Conservation (phyloP, 768 basidiomycete species). For the Lanmaoa rubissima region DNA sequence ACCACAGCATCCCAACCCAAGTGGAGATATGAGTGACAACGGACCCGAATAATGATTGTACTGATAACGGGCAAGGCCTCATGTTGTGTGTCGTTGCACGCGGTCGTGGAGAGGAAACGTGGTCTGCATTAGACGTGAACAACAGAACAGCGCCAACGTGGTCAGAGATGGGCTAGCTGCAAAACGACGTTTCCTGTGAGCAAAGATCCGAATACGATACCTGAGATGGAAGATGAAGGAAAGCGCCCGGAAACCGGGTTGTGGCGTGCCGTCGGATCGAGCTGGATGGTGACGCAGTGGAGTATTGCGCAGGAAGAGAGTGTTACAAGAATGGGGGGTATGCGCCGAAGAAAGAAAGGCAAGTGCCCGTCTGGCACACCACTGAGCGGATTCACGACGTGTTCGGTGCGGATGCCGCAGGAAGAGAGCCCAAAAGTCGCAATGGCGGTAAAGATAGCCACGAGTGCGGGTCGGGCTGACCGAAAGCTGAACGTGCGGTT, state of each 20-base stretch:
- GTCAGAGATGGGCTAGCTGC: background rate
- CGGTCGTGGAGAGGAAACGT: background rate
- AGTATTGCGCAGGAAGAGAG: slow-evolving; percentile 12
- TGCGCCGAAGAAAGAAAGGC: background rate
- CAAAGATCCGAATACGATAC: background rate
- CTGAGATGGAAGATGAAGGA: slow-evolving; percentile 6
- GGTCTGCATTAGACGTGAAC: background rate
- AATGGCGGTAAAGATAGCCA: background rate
- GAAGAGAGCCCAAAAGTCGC: background rate
- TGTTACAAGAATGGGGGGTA: slow-evolving; percentile 14
- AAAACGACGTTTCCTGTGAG: background rate
- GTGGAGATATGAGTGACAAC: slow-evolving; percentile 2
- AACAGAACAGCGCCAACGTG: background rate
- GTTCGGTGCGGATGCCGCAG: slow-evolving; percentile 6
- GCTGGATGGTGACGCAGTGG: slow-evolving; percentile 7
- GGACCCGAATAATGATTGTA: slow-evolving; percentile 14
- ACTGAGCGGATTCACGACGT: slow-evolving; percentile 8
- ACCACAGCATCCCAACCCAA: background rate
- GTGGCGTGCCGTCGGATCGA: slow-evolving; percentile 8
- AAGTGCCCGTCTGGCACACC: background rate
- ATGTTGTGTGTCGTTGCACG: slow-evolving; percentile 2
- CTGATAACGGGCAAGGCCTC: slow-evolving; percentile 8
- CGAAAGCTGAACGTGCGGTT: background rate
- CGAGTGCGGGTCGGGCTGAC: slow-evolving; percentile 1
- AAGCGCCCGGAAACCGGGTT: background rate